phyloP scores from a whole-genome alignment of 257 asterid genomes.

The Echites panduratus region DNA sequence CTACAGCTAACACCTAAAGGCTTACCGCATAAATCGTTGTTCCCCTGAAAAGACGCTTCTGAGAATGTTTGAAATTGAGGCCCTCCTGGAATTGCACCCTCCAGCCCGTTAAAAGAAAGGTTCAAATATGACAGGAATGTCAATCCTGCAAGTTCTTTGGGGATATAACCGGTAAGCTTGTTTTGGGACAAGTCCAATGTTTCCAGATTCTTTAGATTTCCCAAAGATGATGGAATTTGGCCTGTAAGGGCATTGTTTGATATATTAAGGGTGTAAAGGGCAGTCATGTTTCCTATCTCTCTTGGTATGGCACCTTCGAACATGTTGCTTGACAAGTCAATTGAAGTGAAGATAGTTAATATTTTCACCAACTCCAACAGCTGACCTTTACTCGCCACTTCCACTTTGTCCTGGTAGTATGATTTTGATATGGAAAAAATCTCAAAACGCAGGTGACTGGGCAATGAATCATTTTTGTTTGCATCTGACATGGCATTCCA shows the following conservation, averaged over 20 bases:
- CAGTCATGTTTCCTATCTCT: conserved; percentile 8
- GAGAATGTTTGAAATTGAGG: conserved; percentile 15
- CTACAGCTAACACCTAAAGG: conserved; percentile 1
- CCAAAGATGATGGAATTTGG: conserved; percentile 27
- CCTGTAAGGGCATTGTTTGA: conserved; percentile 34
- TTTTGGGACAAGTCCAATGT: conserved; percentile 40
- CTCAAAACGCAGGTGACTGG: background rate
- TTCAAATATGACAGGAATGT: conserved; percentile 34
- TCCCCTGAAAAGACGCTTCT: conserved; percentile 2
- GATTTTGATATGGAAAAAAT: background rate
- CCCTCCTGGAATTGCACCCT: conserved; percentile 15
- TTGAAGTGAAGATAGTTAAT: conserved; percentile 6
- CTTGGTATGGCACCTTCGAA: conserved; percentile 6
- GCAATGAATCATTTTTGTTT: background rate
- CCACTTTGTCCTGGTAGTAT: conserved; percentile 8
- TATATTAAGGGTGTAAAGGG: conserved; percentile 9
- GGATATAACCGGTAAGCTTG: conserved; percentile 34
- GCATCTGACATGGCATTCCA: conserved; percentile 10
- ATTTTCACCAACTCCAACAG: conserved; percentile 16
- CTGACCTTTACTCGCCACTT: conserved; percentile 9
- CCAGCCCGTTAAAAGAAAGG: conserved; percentile 16
- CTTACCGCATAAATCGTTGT: conserved; percentile 9
- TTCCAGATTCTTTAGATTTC: conserved; percentile 28
- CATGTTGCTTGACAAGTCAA: conserved; percentile 13
- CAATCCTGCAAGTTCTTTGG: conserved; percentile 31